These are phyloP conservation scores for bread wheat (Triticum aestivum) DNA, from an alignment of 176 grass and related monocot genomes.

Conservation along the genomic window IWGSC_CS_RefSeq_v2.1 NC_057809.1:33439113-33439612, in stretches of 20 bases:
- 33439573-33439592: too few relatives aligned
- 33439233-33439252: slow-evolving; percentile 30
- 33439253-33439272: slow-evolving; percentile 87
- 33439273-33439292: slow-evolving; percentile 67
- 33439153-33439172: not conserved
- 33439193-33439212: not conserved
- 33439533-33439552: too few relatives aligned
- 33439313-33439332: slow-evolving; percentile 20
- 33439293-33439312: slow-evolving; percentile 62
- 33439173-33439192: not conserved
- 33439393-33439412: not conserved
- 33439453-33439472: too few relatives aligned
- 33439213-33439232: not conserved
- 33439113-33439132: not conserved
- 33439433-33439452: too few relatives aligned
- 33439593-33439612: too few relatives aligned
- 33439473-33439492: too few relatives aligned
- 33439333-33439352: slow-evolving; percentile 4
- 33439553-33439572: too few relatives aligned
- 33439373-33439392: not conserved
- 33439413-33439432: not conserved
- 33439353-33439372: slow-evolving; percentile 4
- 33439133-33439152: not conserved
- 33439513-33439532: too few relatives aligned
- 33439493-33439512: too few relatives aligned